These are phyloP conservation scores for Corymbia maculata DNA, from an alignment of 345 rosid species.

Conservation along the genomic window DNA sequence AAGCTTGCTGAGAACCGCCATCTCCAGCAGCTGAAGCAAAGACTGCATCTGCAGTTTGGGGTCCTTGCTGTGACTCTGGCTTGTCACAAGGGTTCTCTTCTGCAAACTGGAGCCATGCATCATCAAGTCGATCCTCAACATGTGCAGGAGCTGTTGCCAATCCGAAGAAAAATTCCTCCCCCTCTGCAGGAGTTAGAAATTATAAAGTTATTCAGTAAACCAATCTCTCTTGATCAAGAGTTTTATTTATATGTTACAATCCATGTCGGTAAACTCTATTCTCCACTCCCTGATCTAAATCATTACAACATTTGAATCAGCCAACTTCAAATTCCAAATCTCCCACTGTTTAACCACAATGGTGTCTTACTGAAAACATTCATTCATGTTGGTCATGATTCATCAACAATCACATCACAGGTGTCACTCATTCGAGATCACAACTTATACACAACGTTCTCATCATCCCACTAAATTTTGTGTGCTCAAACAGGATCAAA, in stretches of 20 bases:
- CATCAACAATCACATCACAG: not conserved
- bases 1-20: constrained; percentile 42
- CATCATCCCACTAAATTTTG: not conserved
- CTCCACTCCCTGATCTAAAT: not conserved
- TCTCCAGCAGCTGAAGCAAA: constrained; percentile 39
- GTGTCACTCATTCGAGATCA: not conserved
- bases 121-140: constrained; percentile 80
- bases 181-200: constrained; percentile 21
- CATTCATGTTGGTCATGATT: not conserved
- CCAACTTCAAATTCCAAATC: not conserved
- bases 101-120: constrained; percentile 94
- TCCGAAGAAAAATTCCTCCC: constrained; percentile 74
- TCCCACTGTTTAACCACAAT: not conserved
- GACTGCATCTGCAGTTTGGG: constrained; percentile 31
- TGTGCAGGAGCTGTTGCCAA: constrained; percentile 97
- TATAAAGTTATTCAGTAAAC: not conserved
- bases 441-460: not conserved
- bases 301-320: not conserved
- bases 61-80: constrained; percentile 16
- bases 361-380: not conserved
- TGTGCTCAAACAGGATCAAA: not conserved
- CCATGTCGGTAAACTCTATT: not conserved
- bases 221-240: not conserved
- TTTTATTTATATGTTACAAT: not conserved
- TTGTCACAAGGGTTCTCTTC: constrained; percentile 40